Evolutionary conservation across 225 moss, liverwort and hornwort genomes (phyloP).

Genomic region (Marchantia paleacea): DNA sequence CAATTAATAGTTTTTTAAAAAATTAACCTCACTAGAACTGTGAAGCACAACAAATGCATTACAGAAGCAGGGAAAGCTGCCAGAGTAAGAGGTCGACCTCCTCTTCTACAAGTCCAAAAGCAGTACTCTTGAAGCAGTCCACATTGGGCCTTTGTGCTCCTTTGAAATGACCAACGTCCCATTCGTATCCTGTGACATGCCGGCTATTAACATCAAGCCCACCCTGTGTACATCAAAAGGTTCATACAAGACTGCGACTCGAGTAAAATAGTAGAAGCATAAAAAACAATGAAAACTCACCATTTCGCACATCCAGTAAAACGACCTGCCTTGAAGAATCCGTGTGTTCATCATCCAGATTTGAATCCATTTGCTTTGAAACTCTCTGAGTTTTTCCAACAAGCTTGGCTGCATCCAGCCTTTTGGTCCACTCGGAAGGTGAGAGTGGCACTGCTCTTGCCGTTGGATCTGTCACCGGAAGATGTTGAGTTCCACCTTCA

Average conservation of each 20-base stretch:
- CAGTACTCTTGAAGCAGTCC: conserved; percentile 91
- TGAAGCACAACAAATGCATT: not conserved
- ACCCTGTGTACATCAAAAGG: not conserved
- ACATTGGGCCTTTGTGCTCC: conserved; percentile 90
- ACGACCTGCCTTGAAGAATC: conserved; percentile 50
- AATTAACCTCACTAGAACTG: not conserved
- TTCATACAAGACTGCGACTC: not conserved
- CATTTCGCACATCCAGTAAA: conserved; percentile 91
- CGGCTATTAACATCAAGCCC: conserved; percentile 18
- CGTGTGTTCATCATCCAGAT: not conserved
- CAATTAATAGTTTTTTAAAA: not conserved
- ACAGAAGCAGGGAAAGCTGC: not conserved
- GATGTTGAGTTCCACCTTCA: conserved; percentile 62
- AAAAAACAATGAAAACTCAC: conserved; percentile 36
- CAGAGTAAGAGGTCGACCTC: conserved; percentile 19
- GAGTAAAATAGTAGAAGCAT: not conserved
- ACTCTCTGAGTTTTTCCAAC: conserved; percentile 4
- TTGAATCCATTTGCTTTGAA: not conserved
- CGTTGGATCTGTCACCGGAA: conserved; percentile 72
- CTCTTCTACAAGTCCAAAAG: conserved; percentile 67
- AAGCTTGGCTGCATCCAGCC: conserved; percentile 50
- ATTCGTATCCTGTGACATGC: conserved; percentile 76
- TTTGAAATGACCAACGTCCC: conserved; percentile 96
- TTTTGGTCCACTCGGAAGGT: conserved; percentile 73
- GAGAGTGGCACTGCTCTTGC: conserved; percentile 77